Base-by-base conservation (phyloP, 306 rosid species). In the Purshia tridentata region DNA sequence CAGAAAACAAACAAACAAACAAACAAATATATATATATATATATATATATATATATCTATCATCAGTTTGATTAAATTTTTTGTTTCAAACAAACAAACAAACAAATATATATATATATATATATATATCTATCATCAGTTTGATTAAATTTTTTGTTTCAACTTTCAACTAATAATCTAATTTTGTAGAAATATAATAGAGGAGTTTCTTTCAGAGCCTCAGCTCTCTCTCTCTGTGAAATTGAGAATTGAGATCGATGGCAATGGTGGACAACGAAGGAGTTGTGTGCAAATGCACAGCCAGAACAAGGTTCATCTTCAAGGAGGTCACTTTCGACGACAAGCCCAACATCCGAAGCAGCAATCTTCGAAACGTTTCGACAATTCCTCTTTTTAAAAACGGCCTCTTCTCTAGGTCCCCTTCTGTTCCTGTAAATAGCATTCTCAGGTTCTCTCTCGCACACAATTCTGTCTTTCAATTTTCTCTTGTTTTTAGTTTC, bases 371-470 rank as follows among this genome's bases (percentile, higher is more conserved):
- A 9, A 68, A 20, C 61, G 54, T 72, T 77, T 67, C 85, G 18
- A 52, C 60, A 44, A 40, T 29, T 22, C 70, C 85, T 48, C 72
- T 77, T 45, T 67, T 76, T 40, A 44, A 52, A 48, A 73, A 67
- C 8, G 42, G 72, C 62, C 59, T 76, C 69, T 22, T 22, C 3
- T 10, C 67, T 53, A 45, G 76, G 22, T 47, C 72, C 47, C 69
- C 69, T 46, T 68, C 78, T 13, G 29, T 42, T 4, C 42, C 79
- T 6, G 61, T 69, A 46, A 68, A 48, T 44, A 53, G 53, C 60
- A 68, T 81, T 73, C 73, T 81, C 81, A 73, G 85, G 85, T 81
- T 15, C 11, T 29, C 7, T 18, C 58, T 15, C 69, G 14, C 18
- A 15, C 46, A 37, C 35, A 29, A 2, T 29, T 29, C 35, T 29